Percentiles rank a stretch among this genome's conserved stretches.
Evolutionary conservation across 495 filamentous ascomycete genomes (phyloP).

Genomic region (Chaetomidium leptoderma): DNA sequence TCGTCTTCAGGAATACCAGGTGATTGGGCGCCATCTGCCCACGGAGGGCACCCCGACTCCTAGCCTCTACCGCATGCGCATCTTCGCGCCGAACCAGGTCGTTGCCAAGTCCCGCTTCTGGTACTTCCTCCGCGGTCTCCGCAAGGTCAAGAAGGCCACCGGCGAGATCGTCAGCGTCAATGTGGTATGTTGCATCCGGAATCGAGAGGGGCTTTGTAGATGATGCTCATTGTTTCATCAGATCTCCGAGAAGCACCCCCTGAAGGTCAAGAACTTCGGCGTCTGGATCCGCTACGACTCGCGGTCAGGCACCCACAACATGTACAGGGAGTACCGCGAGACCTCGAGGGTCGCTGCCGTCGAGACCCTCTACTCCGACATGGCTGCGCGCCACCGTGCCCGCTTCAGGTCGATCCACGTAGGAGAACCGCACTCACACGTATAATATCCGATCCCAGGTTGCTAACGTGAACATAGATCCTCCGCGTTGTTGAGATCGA

Average conservation of each 20-base stretch:
- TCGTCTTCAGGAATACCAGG: slow-evolving; percentile 99
- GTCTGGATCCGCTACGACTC: slow-evolving; percentile 99
- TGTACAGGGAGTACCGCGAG: slow-evolving; percentile 99
- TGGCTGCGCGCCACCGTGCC: slow-evolving; percentile 96
- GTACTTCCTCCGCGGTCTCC: slow-evolving; percentile 98
- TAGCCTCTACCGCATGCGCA: slow-evolving; percentile 99
- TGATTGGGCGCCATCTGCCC: slow-evolving; percentile 98
- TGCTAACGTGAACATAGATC: slow-evolving; percentile 59
- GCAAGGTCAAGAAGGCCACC: slow-evolving; percentile 99
- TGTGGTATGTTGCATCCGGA: slow-evolving; percentile 60
- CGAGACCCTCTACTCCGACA: slow-evolving; percentile 97
- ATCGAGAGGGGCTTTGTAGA: slow-evolving; percentile 8
- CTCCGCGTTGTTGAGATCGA: slow-evolving; percentile 96
- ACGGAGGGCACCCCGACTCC: slow-evolving; percentile 90
- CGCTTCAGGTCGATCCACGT: slow-evolving; percentile 98
- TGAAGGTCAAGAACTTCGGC: slow-evolving; percentile 99
- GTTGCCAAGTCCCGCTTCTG: slow-evolving; percentile 99
- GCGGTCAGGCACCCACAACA: slow-evolving; percentile 99
- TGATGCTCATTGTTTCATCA: slow-evolving; percentile 34
- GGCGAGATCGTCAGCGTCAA: slow-evolving; percentile 98
- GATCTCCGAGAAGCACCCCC: slow-evolving; percentile 97
- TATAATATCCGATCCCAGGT: not conserved
- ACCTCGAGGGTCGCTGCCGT: slow-evolving; percentile 92
- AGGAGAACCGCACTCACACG: slow-evolving; percentile 36
- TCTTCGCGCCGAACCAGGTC: slow-evolving; percentile 95